Evolutionary conservation across 73 alveolate genomes (phyloP).

Genomic region (Paramecium primaurelia): DNA sequence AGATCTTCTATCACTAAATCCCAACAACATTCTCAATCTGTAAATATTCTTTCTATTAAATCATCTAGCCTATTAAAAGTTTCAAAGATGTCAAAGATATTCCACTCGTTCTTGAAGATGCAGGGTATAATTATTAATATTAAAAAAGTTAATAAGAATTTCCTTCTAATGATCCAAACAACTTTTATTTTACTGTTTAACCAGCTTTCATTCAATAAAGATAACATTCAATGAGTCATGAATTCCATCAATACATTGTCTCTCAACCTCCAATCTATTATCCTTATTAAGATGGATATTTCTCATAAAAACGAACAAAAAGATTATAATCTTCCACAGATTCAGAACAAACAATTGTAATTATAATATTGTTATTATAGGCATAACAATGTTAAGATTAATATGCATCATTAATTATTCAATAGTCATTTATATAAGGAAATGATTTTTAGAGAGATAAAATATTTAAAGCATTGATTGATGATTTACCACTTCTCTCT

Average conservation of each 20-base stretch:
- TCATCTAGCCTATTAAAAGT: slow-evolving; percentile 27
- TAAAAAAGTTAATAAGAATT: background rate
- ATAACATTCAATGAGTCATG: background rate
- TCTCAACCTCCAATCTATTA: background rate
- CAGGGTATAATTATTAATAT: background rate
- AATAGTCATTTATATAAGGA: background rate
- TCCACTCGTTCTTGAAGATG: background rate
- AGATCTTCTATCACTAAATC: slow-evolving; percentile 46
- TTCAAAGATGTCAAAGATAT: background rate
- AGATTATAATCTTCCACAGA: background rate
- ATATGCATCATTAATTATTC: background rate
- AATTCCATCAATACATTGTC: background rate
- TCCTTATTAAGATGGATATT: background rate
- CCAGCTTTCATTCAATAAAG: background rate
- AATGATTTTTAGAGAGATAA: slow-evolving; percentile 6
- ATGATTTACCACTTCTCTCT: slow-evolving; percentile 8
- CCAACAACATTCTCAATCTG: background rate
- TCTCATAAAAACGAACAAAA: background rate
- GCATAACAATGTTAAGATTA: slow-evolving; percentile 12
- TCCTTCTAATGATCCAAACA: slow-evolving; percentile 8
- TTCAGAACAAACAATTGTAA: background rate
- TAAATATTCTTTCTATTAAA: background rate
- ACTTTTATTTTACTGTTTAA: background rate
- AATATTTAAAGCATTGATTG: background rate
- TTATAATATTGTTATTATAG: background rate